Conservation (phyloP, 2,329 filamentous ascomycete genomes). For the Cytospora mali region DNA sequence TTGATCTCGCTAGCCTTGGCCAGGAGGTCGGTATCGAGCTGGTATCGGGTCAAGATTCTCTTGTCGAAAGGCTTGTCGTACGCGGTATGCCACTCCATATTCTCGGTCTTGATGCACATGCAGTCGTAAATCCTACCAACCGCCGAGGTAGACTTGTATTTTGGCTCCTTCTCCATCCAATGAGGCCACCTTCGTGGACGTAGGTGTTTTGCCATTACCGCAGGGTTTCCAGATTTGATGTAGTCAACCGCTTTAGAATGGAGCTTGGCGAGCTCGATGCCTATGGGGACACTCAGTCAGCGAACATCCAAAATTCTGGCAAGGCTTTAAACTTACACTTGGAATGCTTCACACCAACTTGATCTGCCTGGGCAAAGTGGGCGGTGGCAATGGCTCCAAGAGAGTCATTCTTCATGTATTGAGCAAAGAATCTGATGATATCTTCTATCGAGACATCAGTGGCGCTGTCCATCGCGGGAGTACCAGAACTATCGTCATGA, state of each 20-base stretch:
- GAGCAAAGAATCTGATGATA: constrained; percentile 83
- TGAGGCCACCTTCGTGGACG: constrained; percentile 74
- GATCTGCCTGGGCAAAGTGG: constrained; percentile 79
- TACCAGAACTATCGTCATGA: constrained; percentile 50
- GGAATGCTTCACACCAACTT: constrained; percentile 64
- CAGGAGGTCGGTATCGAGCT: constrained; percentile 57
- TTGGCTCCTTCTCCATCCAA: constrained; percentile 71
- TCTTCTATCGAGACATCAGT: constrained; percentile 71
- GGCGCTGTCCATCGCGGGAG: neutral
- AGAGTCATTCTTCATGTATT: constrained; percentile 88
- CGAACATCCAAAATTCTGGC: no score
- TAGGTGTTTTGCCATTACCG: constrained; percentile 64
- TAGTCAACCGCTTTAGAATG: constrained; percentile 96
- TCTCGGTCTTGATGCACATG: constrained; percentile 62
- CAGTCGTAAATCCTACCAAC: constrained; percentile 83
- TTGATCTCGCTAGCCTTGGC: constrained; percentile 70
- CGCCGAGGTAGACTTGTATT: constrained; percentile 70
- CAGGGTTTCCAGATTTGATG: constrained; percentile 83
- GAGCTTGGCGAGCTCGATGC: constrained; percentile 71
- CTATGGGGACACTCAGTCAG: constrained; percentile 39
- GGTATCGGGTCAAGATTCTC: constrained; percentile 68
- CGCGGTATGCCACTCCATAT: constrained; percentile 63
- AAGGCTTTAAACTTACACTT: constrained; percentile 58
- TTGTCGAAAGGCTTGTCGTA: constrained; percentile 74
- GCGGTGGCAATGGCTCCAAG: constrained; percentile 79